Conservation (phyloP, 2,329 filamentous ascomycete genomes). For the Hymenoscyphus albidus region DNA sequence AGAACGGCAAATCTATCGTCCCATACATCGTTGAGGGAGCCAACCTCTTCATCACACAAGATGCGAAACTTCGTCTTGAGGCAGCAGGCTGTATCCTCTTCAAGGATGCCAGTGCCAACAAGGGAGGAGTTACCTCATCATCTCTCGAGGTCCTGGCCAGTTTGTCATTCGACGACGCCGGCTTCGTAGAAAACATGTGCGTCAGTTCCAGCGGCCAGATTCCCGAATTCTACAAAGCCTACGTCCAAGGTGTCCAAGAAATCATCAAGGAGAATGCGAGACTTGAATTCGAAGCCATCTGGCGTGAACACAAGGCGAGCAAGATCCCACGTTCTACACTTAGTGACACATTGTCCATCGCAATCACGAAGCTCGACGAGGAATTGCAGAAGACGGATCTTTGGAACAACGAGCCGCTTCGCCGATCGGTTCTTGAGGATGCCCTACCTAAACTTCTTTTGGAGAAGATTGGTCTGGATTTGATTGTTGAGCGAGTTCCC, state of each 20-base stretch:
- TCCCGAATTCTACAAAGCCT: slow-evolving; percentile 87
- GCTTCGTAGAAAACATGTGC: slow-evolving; percentile 94
- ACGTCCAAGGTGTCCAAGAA: slow-evolving; percentile 86
- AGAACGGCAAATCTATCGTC: slow-evolving; percentile 79
- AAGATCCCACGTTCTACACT: slow-evolving; percentile 78
- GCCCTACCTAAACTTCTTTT: slow-evolving; percentile 81
- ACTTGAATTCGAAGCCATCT: slow-evolving; percentile 97
- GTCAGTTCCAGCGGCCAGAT: slow-evolving; percentile 69
- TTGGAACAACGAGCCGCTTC: slow-evolving; percentile 78
- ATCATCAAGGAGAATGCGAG: slow-evolving; percentile 88
- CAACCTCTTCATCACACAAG: slow-evolving; percentile 98
- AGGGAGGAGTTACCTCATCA: slow-evolving; percentile 95
- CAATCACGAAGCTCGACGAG: slow-evolving; percentile 95
- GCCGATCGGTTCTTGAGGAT: slow-evolving; percentile 74
- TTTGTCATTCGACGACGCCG: slow-evolving; percentile 85
- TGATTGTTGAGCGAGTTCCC: slow-evolving; percentile 81
- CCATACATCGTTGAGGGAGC: slow-evolving; percentile 97
- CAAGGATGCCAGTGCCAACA: slow-evolving; percentile 98
- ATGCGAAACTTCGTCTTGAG: slow-evolving; percentile 92
- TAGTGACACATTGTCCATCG: slow-evolving; percentile 83
- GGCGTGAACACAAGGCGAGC: slow-evolving; percentile 85
- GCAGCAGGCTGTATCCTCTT: slow-evolving; percentile 91
- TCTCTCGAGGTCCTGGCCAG: slow-evolving; percentile 94
- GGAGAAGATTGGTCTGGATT: slow-evolving; percentile 86
- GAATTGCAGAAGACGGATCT: slow-evolving; percentile 90